Base-by-base conservation (phyloP, 2,329 filamentous ascomycete species). In the Dactylellina sp. region DNA sequence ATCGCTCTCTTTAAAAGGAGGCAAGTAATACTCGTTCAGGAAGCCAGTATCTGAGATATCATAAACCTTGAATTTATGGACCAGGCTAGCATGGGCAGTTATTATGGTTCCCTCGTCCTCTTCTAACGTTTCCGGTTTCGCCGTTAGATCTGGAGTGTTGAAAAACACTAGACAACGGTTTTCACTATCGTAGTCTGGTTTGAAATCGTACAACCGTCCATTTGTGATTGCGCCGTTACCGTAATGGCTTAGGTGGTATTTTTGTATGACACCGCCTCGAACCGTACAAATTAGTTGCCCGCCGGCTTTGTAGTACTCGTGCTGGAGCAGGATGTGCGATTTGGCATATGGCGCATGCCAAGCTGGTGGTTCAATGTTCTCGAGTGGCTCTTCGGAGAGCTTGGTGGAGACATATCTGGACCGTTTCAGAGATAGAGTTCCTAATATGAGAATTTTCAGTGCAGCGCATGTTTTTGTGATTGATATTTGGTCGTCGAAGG, bases 401-500 rank as follows among this genome's bases (percentile, higher is more conserved):
- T 32, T 22, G 9, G 47, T 52, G 28, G 14, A 7, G 28, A 9
- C 14, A 18, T 25, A 25, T 49, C 35, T 55, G 35, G n/a, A 20
- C 18, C 18, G 2, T 7, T 16, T 12, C 5, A 42, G 37, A 14
- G 28, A 39, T 37, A 25, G 7, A 12, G 25, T 40, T 12, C 24
- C 12, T 12, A 14, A 25, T 18, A 65, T 28, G 7, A 57, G 49
- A 3, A 6, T 7, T n/a, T 14, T 24, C 39, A 65, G 14, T 14
- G n/a, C 5, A n/a, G 2, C 18, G 61, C 50, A 39, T 14, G 35
- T 16, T 40, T 56, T 20, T 25, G 22, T 40, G 12, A 44, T 4
- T 12, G 32, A 16, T 12, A 57, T 32, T 49, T 65, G 61, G 61
- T 57, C 61, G 28, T 56, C 4, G 50, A 40, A 37, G 20, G 50